These are phyloP conservation scores for Colletotrichum zoysiae DNA, from an alignment of 2,329 filamentous ascomycete genomes.

Conservation along the genomic window DNA sequence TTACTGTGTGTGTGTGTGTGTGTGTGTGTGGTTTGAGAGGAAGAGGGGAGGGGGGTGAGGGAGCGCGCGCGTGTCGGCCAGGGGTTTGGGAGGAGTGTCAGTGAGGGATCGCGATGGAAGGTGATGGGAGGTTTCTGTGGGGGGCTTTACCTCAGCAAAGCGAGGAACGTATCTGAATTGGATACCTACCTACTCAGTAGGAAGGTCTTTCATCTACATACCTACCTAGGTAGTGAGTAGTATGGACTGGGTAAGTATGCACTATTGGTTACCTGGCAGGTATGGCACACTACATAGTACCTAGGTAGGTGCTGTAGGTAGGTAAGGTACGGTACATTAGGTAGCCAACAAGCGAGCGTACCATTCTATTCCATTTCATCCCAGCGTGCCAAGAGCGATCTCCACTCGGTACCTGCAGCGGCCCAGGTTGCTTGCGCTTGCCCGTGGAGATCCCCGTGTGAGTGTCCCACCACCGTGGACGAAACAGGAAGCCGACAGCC, in stretches of 20 bases:
- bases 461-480: conserved; percentile 2
- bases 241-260: too few relatives aligned
- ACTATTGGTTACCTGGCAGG: too few relatives aligned
- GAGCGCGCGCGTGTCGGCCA: background rate
- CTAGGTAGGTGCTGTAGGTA: too few relatives aligned
- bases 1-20: background rate
- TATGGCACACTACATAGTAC: too few relatives aligned
- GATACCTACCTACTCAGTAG: too few relatives aligned
- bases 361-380: background rate
- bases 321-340: too few relatives aligned
- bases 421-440: conserved; percentile 2
- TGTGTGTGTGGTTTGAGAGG: conserved; percentile 23
- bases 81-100: background rate
- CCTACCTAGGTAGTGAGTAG: too few relatives aligned
- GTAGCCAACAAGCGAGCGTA: too few relatives aligned
- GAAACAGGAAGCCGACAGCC: conserved; percentile 8
- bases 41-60: conserved; percentile 1
- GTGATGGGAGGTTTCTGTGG: background rate
- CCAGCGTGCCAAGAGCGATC: conserved; percentile 7
- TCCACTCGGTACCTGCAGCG: conserved; percentile 36
- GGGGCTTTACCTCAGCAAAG: conserved; percentile 1
- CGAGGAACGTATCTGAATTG: background rate
- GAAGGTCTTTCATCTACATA: too few relatives aligned
- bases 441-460: conserved; percentile 15
- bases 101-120: background rate